These are phyloP conservation scores for Neurospora sp. DNA, from an alignment of 2,329 filamentous ascomycete genomes.

Conservation along the genomic window DNA sequence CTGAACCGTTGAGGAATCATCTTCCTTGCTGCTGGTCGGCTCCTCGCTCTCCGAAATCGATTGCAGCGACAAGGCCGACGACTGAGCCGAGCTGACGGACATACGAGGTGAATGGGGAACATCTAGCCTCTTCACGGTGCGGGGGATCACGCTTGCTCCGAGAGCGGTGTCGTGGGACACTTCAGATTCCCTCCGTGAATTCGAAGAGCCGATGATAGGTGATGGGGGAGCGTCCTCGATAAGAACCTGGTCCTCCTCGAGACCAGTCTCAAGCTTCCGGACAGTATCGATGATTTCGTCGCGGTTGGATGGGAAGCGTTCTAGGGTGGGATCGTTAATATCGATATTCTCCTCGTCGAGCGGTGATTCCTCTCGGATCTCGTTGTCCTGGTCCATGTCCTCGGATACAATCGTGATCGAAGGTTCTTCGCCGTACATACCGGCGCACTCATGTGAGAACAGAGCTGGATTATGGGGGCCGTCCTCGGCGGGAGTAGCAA, in stretches of 20 bases:
- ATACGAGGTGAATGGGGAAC: conserved; percentile 19
- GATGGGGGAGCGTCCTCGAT: conserved; percentile 28
- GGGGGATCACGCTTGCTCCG: conserved; percentile 9
- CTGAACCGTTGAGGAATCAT: conserved; percentile 12
- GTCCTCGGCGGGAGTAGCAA: conserved; percentile 5
- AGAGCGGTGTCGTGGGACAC: conserved; percentile 10
- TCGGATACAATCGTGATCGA: conserved; percentile 16
- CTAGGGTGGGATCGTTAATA: conserved; percentile 37
- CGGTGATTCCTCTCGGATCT: conserved; percentile 10
- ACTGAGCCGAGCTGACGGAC: conserved; percentile 23
- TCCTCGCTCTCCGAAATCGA: conserved; percentile 35
- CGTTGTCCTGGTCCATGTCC: conserved; percentile 22
- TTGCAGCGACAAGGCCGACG: conserved; percentile 29
- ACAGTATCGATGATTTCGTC: conserved; percentile 35
- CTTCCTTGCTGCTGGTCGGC: conserved; percentile 10
- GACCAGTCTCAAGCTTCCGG: conserved; percentile 35
- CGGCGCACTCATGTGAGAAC: conserved; percentile 38
- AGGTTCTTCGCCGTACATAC: conserved; percentile 24
- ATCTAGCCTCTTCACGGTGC: conserved; percentile 18
- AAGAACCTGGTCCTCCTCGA: conserved; percentile 29
- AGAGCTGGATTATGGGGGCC: conserved; percentile 26
- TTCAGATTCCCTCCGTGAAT: conserved; percentile 22
- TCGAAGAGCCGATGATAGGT: conserved; percentile 24
- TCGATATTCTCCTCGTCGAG: conserved; percentile 22
- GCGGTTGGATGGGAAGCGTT: conserved; percentile 36